Percentiles rank a stretch among this genome's conserved stretches.
phyloP scores from a whole-genome alignment of 768 basidiomycete genomes.

The Rhizopogon roseolus region DNA sequence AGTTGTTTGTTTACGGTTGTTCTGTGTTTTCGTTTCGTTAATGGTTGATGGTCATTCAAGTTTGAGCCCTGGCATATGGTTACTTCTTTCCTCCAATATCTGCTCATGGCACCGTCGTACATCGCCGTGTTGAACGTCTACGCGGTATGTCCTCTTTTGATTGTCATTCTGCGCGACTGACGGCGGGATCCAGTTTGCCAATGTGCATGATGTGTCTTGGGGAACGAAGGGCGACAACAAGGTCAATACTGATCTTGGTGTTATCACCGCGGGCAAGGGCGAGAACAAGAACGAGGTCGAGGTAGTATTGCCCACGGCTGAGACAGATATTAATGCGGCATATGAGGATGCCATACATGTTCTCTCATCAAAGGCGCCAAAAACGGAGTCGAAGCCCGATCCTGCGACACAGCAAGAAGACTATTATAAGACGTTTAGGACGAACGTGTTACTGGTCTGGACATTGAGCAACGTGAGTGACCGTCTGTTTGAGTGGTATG shows the following conservation, averaged over 20 bases:
- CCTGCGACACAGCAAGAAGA: slow-evolving; percentile 68
- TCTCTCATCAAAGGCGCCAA: slow-evolving; percentile 72
- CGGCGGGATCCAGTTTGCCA: slow-evolving; percentile 54
- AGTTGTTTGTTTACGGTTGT: slow-evolving; percentile 30
- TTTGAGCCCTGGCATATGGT: slow-evolving; percentile 99
- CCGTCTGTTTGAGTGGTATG: slow-evolving; percentile 20
- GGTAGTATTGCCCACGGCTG: slow-evolving; percentile 77
- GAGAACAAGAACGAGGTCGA: slow-evolving; percentile 78
- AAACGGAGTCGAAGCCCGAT: slow-evolving; percentile 62
- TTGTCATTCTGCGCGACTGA: slow-evolving; percentile 3
- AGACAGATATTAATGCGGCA: slow-evolving; percentile 83
- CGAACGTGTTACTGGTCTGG: slow-evolving; percentile 87
- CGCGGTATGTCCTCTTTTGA: slow-evolving; percentile 38
- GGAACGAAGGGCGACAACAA: slow-evolving; percentile 95
- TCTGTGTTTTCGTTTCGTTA: not conserved
- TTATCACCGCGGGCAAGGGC: slow-evolving; percentile 55
- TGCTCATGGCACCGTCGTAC: slow-evolving; percentile 90
- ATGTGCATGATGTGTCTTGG: slow-evolving; percentile 92
- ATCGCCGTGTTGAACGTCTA: slow-evolving; percentile 93
- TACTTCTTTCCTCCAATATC: slow-evolving; percentile 91
- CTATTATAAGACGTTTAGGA: slow-evolving; percentile 85
- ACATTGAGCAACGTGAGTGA: slow-evolving; percentile 70
- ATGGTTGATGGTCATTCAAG: slow-evolving; percentile 31
- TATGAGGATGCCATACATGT: slow-evolving; percentile 92
- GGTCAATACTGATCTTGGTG: slow-evolving; percentile 78